Base-by-base conservation (phyloP, 1,284 basidiomycete species). In the Stygiomarasmius scandens region DNA sequence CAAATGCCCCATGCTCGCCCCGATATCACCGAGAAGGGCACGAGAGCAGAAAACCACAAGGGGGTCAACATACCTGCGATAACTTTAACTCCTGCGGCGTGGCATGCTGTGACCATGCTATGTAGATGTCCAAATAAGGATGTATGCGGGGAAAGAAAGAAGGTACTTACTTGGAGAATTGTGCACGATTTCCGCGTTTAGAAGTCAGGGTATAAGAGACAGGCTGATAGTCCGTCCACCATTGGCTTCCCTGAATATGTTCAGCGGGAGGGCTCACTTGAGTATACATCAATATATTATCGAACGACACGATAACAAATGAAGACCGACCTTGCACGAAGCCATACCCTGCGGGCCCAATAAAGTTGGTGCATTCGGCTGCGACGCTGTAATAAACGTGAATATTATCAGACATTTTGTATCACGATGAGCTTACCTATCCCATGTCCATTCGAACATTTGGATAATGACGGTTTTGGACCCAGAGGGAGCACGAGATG, bases 141-240 rank as follows among this genome's bases (percentile, higher is more conserved):
- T 41, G 14, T 2, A 32, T 8, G 27, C 11, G 23, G 23, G 25
- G 34, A 52, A 3, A 43, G 19, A 19, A 22, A 52, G 49, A 22
- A 14, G 23, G n/a, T n/a, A 52, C 71, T 24, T 25, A 74, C 74
- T 58, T 73, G 56, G 68, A 65, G 63, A 80, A 85, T 60, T 85
- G 82, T 1, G 67, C 49, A 16, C 81, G 74, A 59, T 81, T 74
- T 5, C 85, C 86, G 1, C 82, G 81, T 66, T 87, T 87, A 2
- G 82, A 84, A 1, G 77, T 82, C 49, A 87, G 65, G 27, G 56
- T 85, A 65, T 86, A 87, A 0, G 85, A 86, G 1, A 87, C 85
- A 2, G 84, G 83, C 62, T 88, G 86, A 64, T 88, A 87, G 65
- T 87, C 85, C 0, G 85, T 87, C 85, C 85, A 87, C 85, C 86